Percentiles rank a stretch among this genome's conserved stretches.
Conservation (phyloP, 306 rosid genomes). For the Prunus mume region DNA sequence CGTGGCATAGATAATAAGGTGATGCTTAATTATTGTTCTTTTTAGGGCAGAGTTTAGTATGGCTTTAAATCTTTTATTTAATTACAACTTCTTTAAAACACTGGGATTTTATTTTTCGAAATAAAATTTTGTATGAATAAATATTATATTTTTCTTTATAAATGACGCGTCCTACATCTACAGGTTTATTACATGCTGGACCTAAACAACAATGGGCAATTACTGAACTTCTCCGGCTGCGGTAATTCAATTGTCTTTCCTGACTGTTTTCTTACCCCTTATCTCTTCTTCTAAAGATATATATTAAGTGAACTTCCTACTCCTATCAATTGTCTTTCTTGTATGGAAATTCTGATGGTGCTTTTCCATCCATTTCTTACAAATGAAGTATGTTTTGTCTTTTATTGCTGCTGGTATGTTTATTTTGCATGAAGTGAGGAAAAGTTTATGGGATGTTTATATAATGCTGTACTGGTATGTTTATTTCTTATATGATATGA, state of each 20-base stretch:
- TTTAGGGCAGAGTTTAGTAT: no score
- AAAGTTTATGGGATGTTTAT: neutral
- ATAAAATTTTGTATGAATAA: neutral
- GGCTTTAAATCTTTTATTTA: no score
- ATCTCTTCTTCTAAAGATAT: neutral
- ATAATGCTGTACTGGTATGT: neutral
- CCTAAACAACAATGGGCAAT: constrained; percentile 46
- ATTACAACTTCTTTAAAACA: neutral
- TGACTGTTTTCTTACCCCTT: constrained; percentile 10
- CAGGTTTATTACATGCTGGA: constrained; percentile 98
- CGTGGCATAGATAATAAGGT: constrained; percentile 99
- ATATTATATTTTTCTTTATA: neutral
- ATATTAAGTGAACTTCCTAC: neutral
- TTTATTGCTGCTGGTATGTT: neutral
- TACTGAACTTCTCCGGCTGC: constrained; percentile 88
- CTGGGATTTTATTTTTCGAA: neutral
- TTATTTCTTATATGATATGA: no score
- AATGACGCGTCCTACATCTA: constrained; percentile 6
- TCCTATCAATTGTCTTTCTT: neutral
- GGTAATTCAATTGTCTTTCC: constrained; percentile 49
- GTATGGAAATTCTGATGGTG: neutral
- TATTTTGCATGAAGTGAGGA: neutral
- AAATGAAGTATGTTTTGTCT: neutral
- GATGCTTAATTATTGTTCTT: neutral
- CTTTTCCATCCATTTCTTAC: neutral